Percentiles rank a stretch among this genome's conserved stretches.
Evolutionary conservation across 345 rosid species (phyloP).

Genomic region (Lepidium aucheri): DNA sequence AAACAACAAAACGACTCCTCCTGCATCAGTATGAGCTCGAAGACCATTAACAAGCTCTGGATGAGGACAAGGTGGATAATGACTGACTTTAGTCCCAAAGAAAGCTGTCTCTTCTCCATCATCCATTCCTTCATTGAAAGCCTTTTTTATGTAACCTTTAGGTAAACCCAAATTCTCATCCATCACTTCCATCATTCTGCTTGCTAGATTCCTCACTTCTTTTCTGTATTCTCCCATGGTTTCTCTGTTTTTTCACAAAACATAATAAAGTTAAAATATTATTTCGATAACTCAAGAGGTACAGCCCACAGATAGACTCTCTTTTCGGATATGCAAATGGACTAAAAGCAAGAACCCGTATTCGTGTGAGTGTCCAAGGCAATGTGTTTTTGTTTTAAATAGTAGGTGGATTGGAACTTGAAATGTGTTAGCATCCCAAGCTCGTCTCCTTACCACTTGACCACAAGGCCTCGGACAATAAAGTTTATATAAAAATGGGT

Average conservation of each 20-base stretch:
- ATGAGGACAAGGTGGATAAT: slow-evolving; percentile 89
- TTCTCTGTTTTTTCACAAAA: slow-evolving; percentile 38
- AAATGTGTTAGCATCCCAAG: too few species aligned
- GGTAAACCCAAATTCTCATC: slow-evolving; percentile 74
- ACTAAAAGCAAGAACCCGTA: too few species aligned
- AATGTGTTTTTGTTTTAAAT: too few species aligned
- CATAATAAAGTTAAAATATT: background rate
- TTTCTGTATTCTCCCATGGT: slow-evolving; percentile 61
- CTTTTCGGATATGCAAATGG: too few species aligned
- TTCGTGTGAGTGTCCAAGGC: too few species aligned
- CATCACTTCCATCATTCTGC: slow-evolving; percentile 72
- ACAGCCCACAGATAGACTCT: too few species aligned
- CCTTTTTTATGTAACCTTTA: slow-evolving; percentile 55
- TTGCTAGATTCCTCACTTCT: slow-evolving; percentile 65
- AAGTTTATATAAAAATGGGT: background rate
- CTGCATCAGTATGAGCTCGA: slow-evolving; percentile 92
- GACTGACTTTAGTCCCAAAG: slow-evolving; percentile 83
- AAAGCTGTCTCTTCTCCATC: slow-evolving; percentile 44
- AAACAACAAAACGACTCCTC: slow-evolving; percentile 77
- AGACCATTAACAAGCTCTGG: slow-evolving; percentile 69
- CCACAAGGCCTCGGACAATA: background rate
- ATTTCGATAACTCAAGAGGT: too few species aligned
- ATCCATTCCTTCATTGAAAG: slow-evolving; percentile 44
- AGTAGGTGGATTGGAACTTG: too few species aligned
- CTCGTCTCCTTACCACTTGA: too few species aligned